phyloP scores from a whole-genome alignment of 2,329 filamentous ascomycete genomes.

The Passalora sequoiae region DNA sequence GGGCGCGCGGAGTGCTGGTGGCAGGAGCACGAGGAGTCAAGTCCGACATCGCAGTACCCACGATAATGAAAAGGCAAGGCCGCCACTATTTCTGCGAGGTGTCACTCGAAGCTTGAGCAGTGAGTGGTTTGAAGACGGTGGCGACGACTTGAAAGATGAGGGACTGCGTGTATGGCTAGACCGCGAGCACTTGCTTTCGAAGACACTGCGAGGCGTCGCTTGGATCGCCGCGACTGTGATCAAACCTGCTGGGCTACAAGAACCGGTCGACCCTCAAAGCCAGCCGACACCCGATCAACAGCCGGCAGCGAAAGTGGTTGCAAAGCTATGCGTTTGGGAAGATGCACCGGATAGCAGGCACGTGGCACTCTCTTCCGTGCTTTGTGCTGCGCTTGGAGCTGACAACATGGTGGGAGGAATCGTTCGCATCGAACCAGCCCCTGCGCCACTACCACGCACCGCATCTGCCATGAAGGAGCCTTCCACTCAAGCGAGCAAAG shows the following conservation, averaged over 20 bases:
- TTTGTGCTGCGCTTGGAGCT: conserved; percentile 70
- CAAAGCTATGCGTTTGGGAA: conserved; percentile 71
- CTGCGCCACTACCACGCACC: conserved; percentile 62
- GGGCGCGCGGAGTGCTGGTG: conserved; percentile 65
- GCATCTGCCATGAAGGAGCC: conserved; percentile 43
- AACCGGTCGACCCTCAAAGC: conserved; percentile 65
- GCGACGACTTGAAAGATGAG: conserved; percentile 46
- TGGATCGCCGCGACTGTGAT: conserved; percentile 85
- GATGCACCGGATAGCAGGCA: conserved; percentile 80
- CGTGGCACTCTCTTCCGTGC: conserved; percentile 67
- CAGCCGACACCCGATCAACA: conserved; percentile 57
- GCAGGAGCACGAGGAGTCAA: conserved; percentile 69
- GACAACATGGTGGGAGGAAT: conserved; percentile 76
- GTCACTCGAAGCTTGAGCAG: conserved; percentile 64
- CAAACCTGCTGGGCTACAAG: conserved; percentile 70
- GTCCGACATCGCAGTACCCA: conserved; percentile 53
- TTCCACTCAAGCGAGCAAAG: conserved; percentile 36
- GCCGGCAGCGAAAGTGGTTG: conserved; percentile 65
- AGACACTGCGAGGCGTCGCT: conserved; percentile 67
- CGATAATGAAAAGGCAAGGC: conserved; percentile 62
- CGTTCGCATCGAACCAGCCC: conserved; percentile 78
- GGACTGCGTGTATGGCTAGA: conserved; percentile 80
- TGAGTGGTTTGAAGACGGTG: conserved; percentile 67
- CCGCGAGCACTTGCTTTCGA: conserved; percentile 65
- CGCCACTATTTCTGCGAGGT: conserved; percentile 70